Evolutionary conservation across 805 yeast genomes (phyloP).

Genomic region (Zygotorulaspora sp.): DNA sequence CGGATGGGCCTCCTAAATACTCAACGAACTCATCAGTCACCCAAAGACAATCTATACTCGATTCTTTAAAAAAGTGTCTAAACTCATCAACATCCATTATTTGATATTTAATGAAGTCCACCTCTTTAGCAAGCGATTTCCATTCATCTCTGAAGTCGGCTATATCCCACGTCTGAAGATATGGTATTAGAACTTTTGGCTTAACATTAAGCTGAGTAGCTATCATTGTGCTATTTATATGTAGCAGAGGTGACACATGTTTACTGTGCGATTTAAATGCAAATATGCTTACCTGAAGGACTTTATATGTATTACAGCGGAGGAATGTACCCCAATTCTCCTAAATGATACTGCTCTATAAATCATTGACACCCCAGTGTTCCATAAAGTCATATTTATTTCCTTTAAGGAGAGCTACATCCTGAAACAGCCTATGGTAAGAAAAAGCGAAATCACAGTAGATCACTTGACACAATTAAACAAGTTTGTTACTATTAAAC

Average conservation of each 20-base stretch:
- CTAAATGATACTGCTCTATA: too few relatives aligned
- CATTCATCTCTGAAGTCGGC: constrained; percentile 46
- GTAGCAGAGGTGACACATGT: too few relatives aligned
- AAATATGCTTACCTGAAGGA: too few relatives aligned
- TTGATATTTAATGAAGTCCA: constrained; percentile 39
- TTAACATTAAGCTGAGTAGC: constrained; percentile 1
- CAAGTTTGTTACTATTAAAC: not conserved
- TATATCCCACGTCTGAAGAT: constrained; percentile 40
- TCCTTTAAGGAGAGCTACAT: not conserved
- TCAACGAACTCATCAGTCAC: constrained; percentile 51
- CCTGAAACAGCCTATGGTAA: not conserved
- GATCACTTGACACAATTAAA: too few relatives aligned
- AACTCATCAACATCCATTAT: constrained; percentile 43
- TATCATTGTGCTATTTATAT: constrained; percentile 9
- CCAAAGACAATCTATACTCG: constrained; percentile 50
- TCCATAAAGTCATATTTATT: not conserved
- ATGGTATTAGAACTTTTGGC: constrained; percentile 35
- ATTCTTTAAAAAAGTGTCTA: constrained; percentile 37
- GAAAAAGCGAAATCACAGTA: not conserved
- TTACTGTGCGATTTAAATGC: too few relatives aligned
- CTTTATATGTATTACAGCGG: too few relatives aligned
- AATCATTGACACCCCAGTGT: too few relatives aligned
- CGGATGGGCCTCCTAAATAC: constrained; percentile 41
- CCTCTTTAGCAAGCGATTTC: constrained; percentile 39
- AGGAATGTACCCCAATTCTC: too few relatives aligned